Conservation (phyloP, 805 yeast species). For the Teunomyces pallodes region DNA sequence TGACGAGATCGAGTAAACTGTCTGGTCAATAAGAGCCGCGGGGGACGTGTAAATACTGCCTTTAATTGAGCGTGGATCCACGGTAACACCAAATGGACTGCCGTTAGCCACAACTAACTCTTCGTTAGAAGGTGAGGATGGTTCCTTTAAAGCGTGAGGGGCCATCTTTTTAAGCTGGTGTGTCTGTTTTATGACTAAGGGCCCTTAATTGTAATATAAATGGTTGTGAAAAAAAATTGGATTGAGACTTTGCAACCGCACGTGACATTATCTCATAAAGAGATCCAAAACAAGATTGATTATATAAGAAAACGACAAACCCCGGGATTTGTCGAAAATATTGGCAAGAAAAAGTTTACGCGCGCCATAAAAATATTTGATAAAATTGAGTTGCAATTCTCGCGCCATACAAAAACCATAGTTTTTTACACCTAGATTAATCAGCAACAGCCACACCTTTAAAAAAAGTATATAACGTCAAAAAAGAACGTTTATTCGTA, state of each 20-base stretch:
- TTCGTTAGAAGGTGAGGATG: not conserved
- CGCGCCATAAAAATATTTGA: not conserved
- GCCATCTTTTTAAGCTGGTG: not conserved
- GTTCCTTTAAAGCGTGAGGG: conserved; percentile 6
- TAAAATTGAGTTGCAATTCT: not conserved
- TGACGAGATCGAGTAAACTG: conserved; percentile 49
- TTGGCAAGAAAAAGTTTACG: not conserved
- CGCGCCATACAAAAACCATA: conserved; percentile 1
- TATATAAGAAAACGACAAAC: not conserved
- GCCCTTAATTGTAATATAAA: not conserved
- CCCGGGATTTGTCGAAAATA: not conserved
- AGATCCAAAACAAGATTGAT: not conserved
- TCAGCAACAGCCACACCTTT: conserved; percentile 1
- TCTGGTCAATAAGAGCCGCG: conserved; percentile 50
- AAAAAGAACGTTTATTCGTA: too few species aligned
- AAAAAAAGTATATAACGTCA: not conserved
- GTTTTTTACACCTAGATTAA: not conserved
- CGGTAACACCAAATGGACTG: conserved; percentile 59
- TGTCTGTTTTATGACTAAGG: not conserved
- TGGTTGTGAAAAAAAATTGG: not conserved
- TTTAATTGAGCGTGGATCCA: conserved; percentile 51
- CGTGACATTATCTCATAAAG: conserved; percentile 3
- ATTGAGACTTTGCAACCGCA: not conserved
- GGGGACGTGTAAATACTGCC: conserved; percentile 55
- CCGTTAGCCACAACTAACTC: conserved; percentile 6